Conservation (phyloP, 495 filamentous ascomycete genomes). For the Aspergillus carlsbadensis region DNA sequence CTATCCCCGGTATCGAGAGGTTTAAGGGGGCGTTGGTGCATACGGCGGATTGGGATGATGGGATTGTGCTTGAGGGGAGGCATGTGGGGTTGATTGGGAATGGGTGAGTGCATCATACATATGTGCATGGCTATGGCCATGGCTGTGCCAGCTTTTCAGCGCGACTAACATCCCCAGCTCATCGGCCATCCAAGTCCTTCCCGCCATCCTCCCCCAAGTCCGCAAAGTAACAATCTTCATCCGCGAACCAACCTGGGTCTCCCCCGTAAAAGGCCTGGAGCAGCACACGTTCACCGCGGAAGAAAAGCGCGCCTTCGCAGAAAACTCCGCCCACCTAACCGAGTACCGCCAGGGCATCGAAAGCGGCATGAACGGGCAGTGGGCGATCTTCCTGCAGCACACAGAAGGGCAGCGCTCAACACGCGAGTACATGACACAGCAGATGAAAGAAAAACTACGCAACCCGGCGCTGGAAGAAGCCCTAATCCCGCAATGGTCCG, state of each 20-base stretch:
- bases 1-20: conserved; percentile 41
- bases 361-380: too few relatives aligned
- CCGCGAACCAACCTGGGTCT: too few relatives aligned
- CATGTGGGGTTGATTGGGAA: conserved; percentile 48
- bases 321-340: too few relatives aligned
- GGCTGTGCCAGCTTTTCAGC: conserved; percentile 56
- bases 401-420: too few relatives aligned
- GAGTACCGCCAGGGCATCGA: too few relatives aligned
- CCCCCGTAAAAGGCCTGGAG: neutral
- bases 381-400: too few relatives aligned
- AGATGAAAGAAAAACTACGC: conserved; percentile 19
- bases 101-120: conserved; percentile 53
- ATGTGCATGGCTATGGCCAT: too few relatives aligned
- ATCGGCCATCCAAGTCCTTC: neutral
- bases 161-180: conserved; percentile 2
- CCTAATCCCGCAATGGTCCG: conserved; percentile 36
- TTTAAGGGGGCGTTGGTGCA: conserved; percentile 50
- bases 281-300: conserved; percentile 29
- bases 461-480: conserved; percentile 22
- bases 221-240: neutral
- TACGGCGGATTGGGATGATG: conserved; percentile 44
- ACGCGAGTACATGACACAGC: too few relatives aligned
- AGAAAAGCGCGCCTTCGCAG: conserved; percentile 18
- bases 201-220: neutral
- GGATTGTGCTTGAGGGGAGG: conserved; percentile 40